phyloP scores from a whole-genome alignment of 345 rosid genomes.

The Acer saccharum region DNA sequence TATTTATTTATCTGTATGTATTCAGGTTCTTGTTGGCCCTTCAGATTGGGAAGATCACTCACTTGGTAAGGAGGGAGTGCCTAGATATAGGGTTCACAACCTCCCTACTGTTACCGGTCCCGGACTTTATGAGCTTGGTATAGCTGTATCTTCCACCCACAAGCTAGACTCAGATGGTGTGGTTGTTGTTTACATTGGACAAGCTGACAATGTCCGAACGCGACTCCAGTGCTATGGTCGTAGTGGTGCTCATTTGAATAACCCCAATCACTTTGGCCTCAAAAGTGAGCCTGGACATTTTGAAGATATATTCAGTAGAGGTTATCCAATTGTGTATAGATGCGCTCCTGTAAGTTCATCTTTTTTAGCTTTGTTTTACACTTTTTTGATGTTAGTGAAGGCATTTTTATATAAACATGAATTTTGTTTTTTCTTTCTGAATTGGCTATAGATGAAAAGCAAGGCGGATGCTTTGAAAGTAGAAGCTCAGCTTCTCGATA shows the following conservation, averaged over 20 bases:
- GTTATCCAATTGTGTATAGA: constrained; percentile 57
- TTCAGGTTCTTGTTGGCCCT: constrained; percentile 70
- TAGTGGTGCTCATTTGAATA: constrained; percentile 70
- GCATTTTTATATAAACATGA: background rate
- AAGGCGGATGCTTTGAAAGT: constrained; percentile 63
- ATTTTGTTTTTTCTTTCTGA: background rate
- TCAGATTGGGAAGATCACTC: constrained; percentile 76
- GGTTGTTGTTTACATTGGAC: constrained; percentile 74
- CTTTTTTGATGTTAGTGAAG: background rate
- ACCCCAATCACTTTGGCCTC: constrained; percentile 16
- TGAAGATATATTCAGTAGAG: constrained; percentile 55
- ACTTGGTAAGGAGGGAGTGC: constrained; percentile 63
- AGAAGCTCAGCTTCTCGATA: constrained; percentile 56
- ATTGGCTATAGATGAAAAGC: constrained; percentile 51
- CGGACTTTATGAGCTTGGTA: constrained; percentile 82
- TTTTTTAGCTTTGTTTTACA: background rate
- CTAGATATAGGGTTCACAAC: constrained; percentile 75
- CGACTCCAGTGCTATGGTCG: constrained; percentile 85
- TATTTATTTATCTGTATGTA: background rate
- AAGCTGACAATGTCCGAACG: constrained; percentile 79
- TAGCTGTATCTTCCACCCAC: constrained; percentile 26
- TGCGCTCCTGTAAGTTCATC: constrained; percentile 70
- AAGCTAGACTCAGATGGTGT: constrained; percentile 49
- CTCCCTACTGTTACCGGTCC: constrained; percentile 56
- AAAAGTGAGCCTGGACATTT: constrained; percentile 41